Evolutionary conservation across 768 basidiomycete genomes (phyloP).

Genomic region (Pulveroboletus sp.): DNA sequence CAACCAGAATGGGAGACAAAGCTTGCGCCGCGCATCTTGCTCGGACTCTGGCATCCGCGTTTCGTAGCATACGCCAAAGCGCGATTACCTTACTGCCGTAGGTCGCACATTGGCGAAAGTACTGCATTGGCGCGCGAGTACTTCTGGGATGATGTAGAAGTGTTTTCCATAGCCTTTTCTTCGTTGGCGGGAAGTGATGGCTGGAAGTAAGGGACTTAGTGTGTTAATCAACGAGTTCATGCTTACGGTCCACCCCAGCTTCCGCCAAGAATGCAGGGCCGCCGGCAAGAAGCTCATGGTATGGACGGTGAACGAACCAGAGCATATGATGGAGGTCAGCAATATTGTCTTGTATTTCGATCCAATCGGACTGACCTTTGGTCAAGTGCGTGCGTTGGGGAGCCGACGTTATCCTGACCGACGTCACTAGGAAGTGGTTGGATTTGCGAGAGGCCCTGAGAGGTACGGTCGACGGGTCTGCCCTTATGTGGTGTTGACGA

Average conservation of each 20-base stretch:
- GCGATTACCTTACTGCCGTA: constrained; percentile 76
- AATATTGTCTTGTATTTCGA: neutral
- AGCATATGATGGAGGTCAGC: constrained; percentile 86
- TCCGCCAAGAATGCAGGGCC: constrained; percentile 73
- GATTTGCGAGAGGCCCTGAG: constrained; percentile 57
- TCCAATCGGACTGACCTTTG: constrained; percentile 1
- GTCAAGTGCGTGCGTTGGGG: constrained; percentile 74
- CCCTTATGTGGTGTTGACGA: neutral
- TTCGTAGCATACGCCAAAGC: constrained; percentile 78
- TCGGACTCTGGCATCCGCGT: constrained; percentile 89
- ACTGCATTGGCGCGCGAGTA: constrained; percentile 72
- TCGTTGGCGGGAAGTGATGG: constrained; percentile 73
- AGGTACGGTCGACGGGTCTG: constrained; percentile 36
- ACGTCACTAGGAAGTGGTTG: constrained; percentile 67
- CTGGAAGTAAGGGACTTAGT: constrained; percentile 43
- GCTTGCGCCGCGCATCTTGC: constrained; percentile 77
- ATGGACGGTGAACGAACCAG: constrained; percentile 93
- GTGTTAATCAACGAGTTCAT: constrained; percentile 2
- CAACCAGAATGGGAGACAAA: constrained; percentile 70
- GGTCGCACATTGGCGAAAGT: constrained; percentile 82
- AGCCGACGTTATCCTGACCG: constrained; percentile 76
- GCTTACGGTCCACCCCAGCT: constrained; percentile 42
- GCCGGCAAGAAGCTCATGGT: constrained; percentile 86
- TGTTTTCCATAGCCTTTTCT: constrained; percentile 82
- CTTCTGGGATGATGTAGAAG: constrained; percentile 86